Evolutionary conservation across 371 early-diverging fungal species (phyloP), one percentile per base, ranked within the genome.

Genomic region (Mucor sp.): DNA sequence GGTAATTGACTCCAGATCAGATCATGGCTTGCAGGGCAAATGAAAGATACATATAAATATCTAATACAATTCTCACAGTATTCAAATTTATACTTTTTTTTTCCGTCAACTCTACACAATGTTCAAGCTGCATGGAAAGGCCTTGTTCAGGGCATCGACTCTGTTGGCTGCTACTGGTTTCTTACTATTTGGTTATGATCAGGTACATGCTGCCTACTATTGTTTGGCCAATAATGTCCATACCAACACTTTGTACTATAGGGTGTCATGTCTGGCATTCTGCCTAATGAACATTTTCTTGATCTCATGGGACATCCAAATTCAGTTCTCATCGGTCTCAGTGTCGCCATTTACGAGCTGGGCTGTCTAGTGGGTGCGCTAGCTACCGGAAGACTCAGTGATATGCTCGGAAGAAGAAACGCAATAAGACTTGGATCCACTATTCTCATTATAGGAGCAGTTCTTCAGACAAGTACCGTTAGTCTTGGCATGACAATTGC

Each of bases 251-350:
- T 27, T 27, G 1, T 19, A 53, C 6, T 53, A 11, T 50, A 75
- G 76, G 79, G 79, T 74, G 83, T 80, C 37, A 80, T 79, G 80
- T 83, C 83, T 48, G 80, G 81, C 74, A 75, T 80, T 25, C 70
- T 79, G 43, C 71, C 79, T 25, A 79, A 73, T 32, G 61, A 79
- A 8, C 23, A 28, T 4, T 83, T 80, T 55, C 63, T 65, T 47
- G 47, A 59, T 23, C 69, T 67, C 17, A 83, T 83, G 83, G 79
- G 81, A 28, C 39, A 68, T 28, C 73, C 77, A 1, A 66, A 67
- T 50, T 74, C 79, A 43, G 59, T 50, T 43, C n/a, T 70, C 14
- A 30, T 66, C 7, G 71, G 66, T 55, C 60, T 63, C 27, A 62
- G 66, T 27, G 71, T 84, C 0, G 79, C 84, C 6, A 60, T 81